Evolutionary conservation across 2,329 filamentous ascomycete genomes (phyloP), one percentile per base, ranked within the genome.

Genomic region (Pseudocercospora fijiensis): DNA sequence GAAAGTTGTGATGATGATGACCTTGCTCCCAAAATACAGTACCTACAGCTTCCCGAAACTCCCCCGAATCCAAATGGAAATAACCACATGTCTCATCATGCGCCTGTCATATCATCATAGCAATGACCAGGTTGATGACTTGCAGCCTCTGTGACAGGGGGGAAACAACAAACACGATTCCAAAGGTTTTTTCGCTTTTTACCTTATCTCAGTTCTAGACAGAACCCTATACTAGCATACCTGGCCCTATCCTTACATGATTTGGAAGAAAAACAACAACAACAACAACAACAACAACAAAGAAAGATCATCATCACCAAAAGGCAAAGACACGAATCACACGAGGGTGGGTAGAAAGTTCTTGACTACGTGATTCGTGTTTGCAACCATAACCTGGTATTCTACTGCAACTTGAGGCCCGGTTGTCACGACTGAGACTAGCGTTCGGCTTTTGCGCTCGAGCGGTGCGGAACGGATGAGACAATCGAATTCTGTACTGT

Each of bases 121-220:
- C n/a, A n/a, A n/a, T n/a, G n/a, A n/a, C n/a, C n/a, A n/a, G n/a
- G n/a, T 24, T 51, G 47, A 51, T 51, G 47, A 51, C 47, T 51
- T 51, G 47, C 47, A 51, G 41, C 53, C 30, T 57, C 30, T 57
- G 28, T 57, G 27, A 57, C 53, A 57, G 53, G 53, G 53, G 27
- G n/a, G n/a, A n/a, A n/a, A n/a, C n/a, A n/a, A n/a, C n/a, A n/a
- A 57, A 26, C 53, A 20, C 33, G 53, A 37, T 57, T 57, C 53
- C 11, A 57, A 41, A 26, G 51, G n/a, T n/a, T n/a, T n/a, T 55
- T 55, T 22, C 20, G 47, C 47, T 27, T 51, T n/a, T n/a, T n/a
- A n/a, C n/a, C n/a, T n/a, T n/a, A n/a, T n/a, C n/a, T n/a, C n/a
- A n/a, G n/a, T n/a, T n/a, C n/a, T 51, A 27, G 30, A 33, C 30